Evolutionary conservation across 164 flowering plant genomes (phyloP).

Genomic region (Taxillus chinensis): DNA sequence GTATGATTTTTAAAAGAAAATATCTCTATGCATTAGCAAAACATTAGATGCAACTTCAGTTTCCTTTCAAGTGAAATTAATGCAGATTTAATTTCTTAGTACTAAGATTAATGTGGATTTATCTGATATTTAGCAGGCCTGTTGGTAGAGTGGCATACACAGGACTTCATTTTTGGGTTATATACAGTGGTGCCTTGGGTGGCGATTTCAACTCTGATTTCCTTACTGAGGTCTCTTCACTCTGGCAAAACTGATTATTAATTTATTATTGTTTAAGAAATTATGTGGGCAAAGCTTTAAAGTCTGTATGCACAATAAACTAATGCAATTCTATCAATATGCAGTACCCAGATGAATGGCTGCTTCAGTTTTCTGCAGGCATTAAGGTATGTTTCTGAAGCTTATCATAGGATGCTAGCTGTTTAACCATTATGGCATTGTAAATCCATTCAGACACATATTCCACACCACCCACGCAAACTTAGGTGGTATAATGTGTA

Average conservation of each 20-base stretch:
- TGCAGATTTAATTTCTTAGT: neutral
- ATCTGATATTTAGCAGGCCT: slow-evolving; percentile 28
- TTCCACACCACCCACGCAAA: neutral
- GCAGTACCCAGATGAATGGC: slow-evolving; percentile 62
- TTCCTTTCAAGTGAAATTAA: neutral
- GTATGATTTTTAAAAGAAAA: neutral
- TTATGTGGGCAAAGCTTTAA: neutral
- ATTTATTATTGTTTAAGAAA: too few relatives aligned
- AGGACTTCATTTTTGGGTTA: slow-evolving; percentile 50
- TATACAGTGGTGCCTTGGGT: slow-evolving; percentile 14
- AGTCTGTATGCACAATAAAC: neutral
- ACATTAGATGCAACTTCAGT: neutral
- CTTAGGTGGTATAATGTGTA: neutral
- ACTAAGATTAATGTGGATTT: neutral
- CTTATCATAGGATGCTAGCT: neutral
- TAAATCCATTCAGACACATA: neutral
- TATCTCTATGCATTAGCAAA: neutral
- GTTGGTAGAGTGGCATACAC: slow-evolving; percentile 59
- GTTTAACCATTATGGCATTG: too few relatives aligned
- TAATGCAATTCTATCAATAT: slow-evolving; percentile 13
- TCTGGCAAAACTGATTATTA: neutral
- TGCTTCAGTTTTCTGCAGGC: slow-evolving; percentile 58
- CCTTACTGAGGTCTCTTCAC: slow-evolving; percentile 32
- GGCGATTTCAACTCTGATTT: slow-evolving; percentile 19
- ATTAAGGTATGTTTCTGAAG: slow-evolving; percentile 48